A percentile compares a stretch with the other conserved stretches of the same genome.
Evolutionary conservation across 2,329 filamentous ascomycete genomes (phyloP).

Genomic region (Arachnopeziza araneosa): DNA sequence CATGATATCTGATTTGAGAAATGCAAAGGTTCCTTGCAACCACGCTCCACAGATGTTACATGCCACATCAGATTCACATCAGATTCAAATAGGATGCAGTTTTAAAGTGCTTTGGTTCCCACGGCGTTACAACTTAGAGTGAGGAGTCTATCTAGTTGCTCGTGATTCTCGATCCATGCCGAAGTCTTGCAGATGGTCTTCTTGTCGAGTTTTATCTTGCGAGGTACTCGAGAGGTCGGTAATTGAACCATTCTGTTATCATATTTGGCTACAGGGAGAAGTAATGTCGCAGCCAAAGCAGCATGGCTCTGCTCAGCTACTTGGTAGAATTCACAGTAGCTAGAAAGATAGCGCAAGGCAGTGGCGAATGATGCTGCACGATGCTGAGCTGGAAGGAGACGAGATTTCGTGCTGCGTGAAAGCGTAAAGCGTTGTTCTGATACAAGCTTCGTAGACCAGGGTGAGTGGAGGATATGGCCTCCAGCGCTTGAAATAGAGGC

Average conservation of each 20-base stretch:
- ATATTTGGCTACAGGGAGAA: constrained; percentile 27
- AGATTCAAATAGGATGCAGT: constrained; percentile 19
- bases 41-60: constrained; percentile 21
- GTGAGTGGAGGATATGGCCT: constrained; percentile 22
- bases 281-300: constrained; percentile 27
- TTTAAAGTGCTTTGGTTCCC: constrained; percentile 19
- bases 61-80: no score
- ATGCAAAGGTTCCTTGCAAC: constrained; percentile 19
- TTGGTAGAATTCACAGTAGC: constrained; percentile 25
- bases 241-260: constrained; percentile 18
- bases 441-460: constrained; percentile 19
- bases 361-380: constrained; percentile 15
- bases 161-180: constrained; percentile 11
- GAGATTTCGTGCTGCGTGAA: constrained; percentile 12
- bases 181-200: background rate
- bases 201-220: constrained; percentile 11
- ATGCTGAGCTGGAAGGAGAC: background rate
- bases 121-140: constrained; percentile 21
- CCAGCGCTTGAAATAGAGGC: constrained; percentile 18
- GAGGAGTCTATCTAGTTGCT: constrained; percentile 12
- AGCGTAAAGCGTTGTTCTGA: constrained; percentile 18
- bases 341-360: constrained; percentile 25
- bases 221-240: constrained; percentile 13
- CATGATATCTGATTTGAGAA: constrained; percentile 18
- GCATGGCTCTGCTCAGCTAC: constrained; percentile 25